phyloP scores from a whole-genome alignment of 345 rosid species.

The Eucalyptus albens region DNA sequence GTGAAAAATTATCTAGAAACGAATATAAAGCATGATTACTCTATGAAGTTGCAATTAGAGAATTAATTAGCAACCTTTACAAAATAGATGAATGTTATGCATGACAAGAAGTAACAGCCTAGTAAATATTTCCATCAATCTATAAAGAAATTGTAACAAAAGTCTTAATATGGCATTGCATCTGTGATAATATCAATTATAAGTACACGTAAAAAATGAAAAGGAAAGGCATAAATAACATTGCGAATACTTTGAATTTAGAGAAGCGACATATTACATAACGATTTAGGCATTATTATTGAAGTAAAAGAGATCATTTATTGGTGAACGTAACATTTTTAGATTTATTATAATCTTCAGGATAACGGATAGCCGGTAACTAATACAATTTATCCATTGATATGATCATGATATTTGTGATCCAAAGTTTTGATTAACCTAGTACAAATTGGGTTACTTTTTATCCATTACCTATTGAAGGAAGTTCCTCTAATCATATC shows the following conservation, averaged over 20 bases:
- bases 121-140: neutral
- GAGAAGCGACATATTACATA: neutral
- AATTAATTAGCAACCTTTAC: neutral
- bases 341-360: neutral
- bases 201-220: neutral
- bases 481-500: neutral
- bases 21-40: neutral
- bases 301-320: neutral
- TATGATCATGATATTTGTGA: neutral
- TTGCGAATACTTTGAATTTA: neutral
- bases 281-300: neutral
- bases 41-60: neutral
- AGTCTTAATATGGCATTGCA: neutral
- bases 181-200: neutral
- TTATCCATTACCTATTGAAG: neutral
- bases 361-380: accelerated
- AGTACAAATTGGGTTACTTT: neutral
- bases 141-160: neutral
- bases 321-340: neutral
- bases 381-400: neutral
- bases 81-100: neutral
- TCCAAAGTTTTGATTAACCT: neutral
- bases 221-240: neutral
- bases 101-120: neutral
- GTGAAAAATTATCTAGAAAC: neutral